Evolutionary conservation across 2,329 filamentous ascomycete species (phyloP).

Genomic region (Bretziella fagacearum): DNA sequence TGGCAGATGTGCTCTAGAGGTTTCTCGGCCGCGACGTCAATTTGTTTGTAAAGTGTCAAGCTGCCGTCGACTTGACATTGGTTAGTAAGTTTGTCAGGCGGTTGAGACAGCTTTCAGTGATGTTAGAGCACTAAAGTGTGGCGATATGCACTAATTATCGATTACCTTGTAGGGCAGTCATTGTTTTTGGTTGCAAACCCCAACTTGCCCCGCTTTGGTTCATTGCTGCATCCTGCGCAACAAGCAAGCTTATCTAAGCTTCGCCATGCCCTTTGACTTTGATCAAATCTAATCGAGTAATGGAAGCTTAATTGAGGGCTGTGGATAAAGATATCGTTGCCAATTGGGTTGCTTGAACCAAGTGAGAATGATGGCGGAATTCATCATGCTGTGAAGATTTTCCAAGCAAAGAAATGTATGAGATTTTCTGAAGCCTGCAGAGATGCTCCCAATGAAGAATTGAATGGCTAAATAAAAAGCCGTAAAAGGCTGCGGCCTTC

Average conservation of each 20-base stretch:
- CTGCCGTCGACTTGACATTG: too few species aligned
- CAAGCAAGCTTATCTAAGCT: not conserved
- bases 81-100: too few species aligned
- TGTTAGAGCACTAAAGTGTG: too few species aligned
- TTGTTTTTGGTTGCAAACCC: too few species aligned
- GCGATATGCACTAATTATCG: too few species aligned
- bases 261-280: not conserved
- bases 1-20: too few species aligned
- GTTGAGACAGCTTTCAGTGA: too few species aligned
- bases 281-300: slow-evolving; percentile 5
- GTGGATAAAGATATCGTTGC: not conserved
- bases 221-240: not conserved
- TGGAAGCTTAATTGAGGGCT: not conserved
- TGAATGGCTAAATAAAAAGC: too few species aligned
- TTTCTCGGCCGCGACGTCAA: too few species aligned
- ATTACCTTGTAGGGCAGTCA: not conserved
- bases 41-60: too few species aligned
- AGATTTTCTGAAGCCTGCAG: too few species aligned
- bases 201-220: slow-evolving; percentile 1
- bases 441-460: too few species aligned
- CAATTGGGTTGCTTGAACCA: not conserved
- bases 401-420: not conserved
- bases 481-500: not conserved
- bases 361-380: not conserved
- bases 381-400: not conserved